Percentiles rank a stretch among this genome's conserved stretches.
These are phyloP conservation scores for Hygrocybe coccinea DNA, from an alignment of 768 basidiomycete genomes.

Conservation along the genomic window DNA sequence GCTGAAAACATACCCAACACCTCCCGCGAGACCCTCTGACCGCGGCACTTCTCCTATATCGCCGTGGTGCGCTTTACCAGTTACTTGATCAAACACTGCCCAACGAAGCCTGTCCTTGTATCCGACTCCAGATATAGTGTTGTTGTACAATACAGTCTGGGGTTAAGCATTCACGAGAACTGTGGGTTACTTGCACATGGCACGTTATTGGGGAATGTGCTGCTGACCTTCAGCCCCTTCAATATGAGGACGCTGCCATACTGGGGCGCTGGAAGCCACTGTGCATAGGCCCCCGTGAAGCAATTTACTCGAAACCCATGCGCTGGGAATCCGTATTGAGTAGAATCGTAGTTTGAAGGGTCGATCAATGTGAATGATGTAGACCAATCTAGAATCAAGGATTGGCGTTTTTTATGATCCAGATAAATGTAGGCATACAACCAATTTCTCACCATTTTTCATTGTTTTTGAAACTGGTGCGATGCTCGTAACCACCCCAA, in stretches of 20 bases:
- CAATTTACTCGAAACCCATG: conserved; percentile 40
- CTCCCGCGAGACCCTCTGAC: conserved; percentile 30
- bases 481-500: conserved; percentile 7
- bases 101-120: conserved; percentile 47
- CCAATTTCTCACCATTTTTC: background rate
- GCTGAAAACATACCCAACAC: conserved; percentile 37
- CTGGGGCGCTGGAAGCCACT: conserved; percentile 49
- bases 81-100: conserved; percentile 47
- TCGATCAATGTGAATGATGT: conserved; percentile 48
- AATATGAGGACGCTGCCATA: conserved; percentile 51
- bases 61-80: conserved; percentile 36
- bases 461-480: background rate
- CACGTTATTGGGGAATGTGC: background rate
- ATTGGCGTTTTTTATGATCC: background rate
- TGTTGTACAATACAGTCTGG: background rate
- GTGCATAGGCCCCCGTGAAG: conserved; percentile 44
- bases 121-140: conserved; percentile 25
- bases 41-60: conserved; percentile 34
- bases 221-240: conserved; percentile 45
- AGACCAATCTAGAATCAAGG: conserved; percentile 39
- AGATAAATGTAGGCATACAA: background rate
- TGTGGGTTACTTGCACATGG: background rate
- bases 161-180: background rate
- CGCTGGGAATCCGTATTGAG: conserved; percentile 20
- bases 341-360: conserved; percentile 37